These are phyloP conservation scores for Cryptococcus sp. DNA, from an alignment of 1,284 basidiomycete genomes.

Conservation along the genomic window DNA sequence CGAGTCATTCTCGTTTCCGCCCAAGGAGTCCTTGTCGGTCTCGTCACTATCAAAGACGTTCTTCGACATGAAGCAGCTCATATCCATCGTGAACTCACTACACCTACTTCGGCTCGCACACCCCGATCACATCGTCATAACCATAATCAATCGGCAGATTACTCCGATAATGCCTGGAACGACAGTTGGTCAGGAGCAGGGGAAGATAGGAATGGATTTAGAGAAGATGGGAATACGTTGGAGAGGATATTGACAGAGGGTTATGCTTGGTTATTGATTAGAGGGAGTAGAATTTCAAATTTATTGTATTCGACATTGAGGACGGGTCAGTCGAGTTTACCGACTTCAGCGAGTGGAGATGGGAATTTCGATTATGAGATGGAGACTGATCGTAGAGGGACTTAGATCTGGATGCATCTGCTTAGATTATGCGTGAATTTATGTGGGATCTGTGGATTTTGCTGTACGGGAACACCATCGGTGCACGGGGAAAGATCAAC, in stretches of 20 bases:
- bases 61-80: slow-evolving; percentile 63
- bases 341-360: slow-evolving; percentile 2
- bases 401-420: no score
- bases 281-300: slow-evolving; percentile 12
- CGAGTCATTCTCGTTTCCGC: slow-evolving; percentile 89
- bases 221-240: slow-evolving; percentile 7
- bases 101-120: slow-evolving; percentile 1
- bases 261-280: slow-evolving; percentile 13
- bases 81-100: slow-evolving; percentile 6
- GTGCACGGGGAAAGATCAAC: not conserved
- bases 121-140: slow-evolving; percentile 3
- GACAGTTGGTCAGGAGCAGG: slow-evolving; percentile 1
- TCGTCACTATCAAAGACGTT: slow-evolving; percentile 96
- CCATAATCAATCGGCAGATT: not conserved
- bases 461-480: not conserved
- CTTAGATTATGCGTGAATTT: not conserved
- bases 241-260: slow-evolving; percentile 19
- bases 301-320: slow-evolving; percentile 1
- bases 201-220: not conserved
- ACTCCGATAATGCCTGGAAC: slow-evolving; percentile 3
- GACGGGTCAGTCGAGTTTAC: slow-evolving; percentile 4
- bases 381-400: not conserved
- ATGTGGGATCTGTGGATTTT: not conserved
- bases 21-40: slow-evolving; percentile 72
- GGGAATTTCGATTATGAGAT: slow-evolving; percentile 3